These are phyloP conservation scores for Bifiguratus adelaidae DNA, from an alignment of 192 early-diverging fungal genomes.

Conservation along the genomic window DNA sequence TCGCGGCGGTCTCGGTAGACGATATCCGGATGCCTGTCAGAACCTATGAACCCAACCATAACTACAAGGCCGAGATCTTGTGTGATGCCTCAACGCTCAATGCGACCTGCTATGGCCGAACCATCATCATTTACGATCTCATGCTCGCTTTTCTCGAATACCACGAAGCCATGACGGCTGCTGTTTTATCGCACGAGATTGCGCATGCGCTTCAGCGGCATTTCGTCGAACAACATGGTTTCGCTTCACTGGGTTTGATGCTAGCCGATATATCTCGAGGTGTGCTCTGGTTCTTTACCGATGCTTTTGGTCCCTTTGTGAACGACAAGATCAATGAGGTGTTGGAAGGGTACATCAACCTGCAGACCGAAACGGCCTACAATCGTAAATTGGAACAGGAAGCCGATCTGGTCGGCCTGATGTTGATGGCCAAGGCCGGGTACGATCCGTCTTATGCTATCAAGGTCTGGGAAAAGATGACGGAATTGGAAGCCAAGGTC, in stretches of 20 bases:
- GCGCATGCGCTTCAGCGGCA: conserved; percentile 43
- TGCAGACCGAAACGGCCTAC: conserved; percentile 8
- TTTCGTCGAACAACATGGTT: conserved; percentile 41
- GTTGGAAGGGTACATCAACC: conserved; percentile 4
- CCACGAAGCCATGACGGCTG: conserved; percentile 31
- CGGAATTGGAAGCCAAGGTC: conserved; percentile 12
- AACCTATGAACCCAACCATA: neutral
- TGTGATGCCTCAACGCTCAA: conserved; percentile 17
- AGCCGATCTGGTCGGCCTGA: conserved; percentile 26
- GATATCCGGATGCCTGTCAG: conserved; percentile 20
- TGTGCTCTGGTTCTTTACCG: conserved; percentile 23
- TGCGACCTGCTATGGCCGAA: conserved; percentile 20
- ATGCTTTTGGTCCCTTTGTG: conserved; percentile 18
- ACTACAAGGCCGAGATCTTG: conserved; percentile 20
- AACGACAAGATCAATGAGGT: conserved; percentile 17
- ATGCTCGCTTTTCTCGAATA: conserved; percentile 22
- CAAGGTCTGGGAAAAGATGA: conserved; percentile 38
- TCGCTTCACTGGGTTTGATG: conserved; percentile 32
- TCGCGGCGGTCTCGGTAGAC: conserved; percentile 10
- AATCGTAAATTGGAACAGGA: conserved; percentile 30
- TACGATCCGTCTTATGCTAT: conserved; percentile 39
- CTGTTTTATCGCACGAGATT: conserved; percentile 42
- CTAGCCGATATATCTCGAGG: conserved; percentile 30
- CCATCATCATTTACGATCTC: conserved; percentile 17
- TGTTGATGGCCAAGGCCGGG: conserved; percentile 41